These are phyloP conservation scores for Cordyceps pruinosa DNA, from an alignment of 2,329 filamentous ascomycete genomes.

Conservation along the genomic window DNA sequence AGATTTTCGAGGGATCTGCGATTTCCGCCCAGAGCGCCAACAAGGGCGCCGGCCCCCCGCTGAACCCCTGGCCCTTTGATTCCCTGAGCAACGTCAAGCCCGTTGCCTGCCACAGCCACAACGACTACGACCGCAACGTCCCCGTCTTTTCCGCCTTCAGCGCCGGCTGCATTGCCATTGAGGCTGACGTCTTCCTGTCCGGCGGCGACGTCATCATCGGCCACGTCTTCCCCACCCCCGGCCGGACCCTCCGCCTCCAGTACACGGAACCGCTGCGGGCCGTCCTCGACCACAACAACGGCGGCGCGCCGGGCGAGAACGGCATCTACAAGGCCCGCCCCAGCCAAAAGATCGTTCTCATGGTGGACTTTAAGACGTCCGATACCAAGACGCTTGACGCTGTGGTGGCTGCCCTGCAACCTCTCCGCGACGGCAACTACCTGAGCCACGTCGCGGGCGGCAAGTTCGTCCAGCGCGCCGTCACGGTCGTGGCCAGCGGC, in stretches of 20 bases:
- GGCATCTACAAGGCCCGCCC: slow-evolving; percentile 53
- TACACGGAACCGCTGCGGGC: slow-evolving; percentile 14
- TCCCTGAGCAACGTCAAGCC: slow-evolving; percentile 15
- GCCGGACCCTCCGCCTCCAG: slow-evolving; percentile 12
- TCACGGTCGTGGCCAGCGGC: slow-evolving; percentile 65
- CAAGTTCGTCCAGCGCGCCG: slow-evolving; percentile 43
- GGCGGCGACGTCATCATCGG: slow-evolving; percentile 52
- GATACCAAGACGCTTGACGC: slow-evolving; percentile 15
- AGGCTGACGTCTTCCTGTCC: slow-evolving; percentile 63
- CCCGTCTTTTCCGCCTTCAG: slow-evolving; percentile 57
- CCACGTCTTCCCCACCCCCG: slow-evolving; percentile 34
- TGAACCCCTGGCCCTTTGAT: slow-evolving; percentile 16
- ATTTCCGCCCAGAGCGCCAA: slow-evolving; percentile 16
- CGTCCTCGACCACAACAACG: slow-evolving; percentile 16
- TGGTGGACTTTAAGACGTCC: slow-evolving; percentile 62
- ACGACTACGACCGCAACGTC: slow-evolving; percentile 61
- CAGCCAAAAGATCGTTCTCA: slow-evolving; percentile 49
- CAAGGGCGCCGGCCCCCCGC: slow-evolving; percentile 14
- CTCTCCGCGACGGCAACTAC: slow-evolving; percentile 53
- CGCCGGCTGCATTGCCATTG: slow-evolving; percentile 55
- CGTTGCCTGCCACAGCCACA: slow-evolving; percentile 58
- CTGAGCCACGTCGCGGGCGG: slow-evolving; percentile 46
- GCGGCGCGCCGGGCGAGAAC: slow-evolving; percentile 8
- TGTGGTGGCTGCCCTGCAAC: slow-evolving; percentile 36
- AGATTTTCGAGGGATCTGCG: slow-evolving; percentile 12